Base-by-base conservation (phyloP, 2,329 filamentous ascomycete genomes). In the Intubia oerlemansii region DNA sequence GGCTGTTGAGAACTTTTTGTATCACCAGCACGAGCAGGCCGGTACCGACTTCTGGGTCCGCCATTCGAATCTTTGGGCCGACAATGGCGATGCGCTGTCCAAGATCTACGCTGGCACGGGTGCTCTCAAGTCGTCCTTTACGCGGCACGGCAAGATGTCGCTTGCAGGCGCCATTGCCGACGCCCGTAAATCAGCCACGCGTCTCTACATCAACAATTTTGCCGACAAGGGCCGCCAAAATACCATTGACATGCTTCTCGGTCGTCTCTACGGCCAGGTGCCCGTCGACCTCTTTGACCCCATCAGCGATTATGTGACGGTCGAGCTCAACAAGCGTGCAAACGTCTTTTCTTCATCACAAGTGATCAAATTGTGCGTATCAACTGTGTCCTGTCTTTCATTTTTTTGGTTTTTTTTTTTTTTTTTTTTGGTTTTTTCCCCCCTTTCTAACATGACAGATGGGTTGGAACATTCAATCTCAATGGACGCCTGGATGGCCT, bases 201-300 rank as follows among this genome's bases (percentile, higher is more conserved):
- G 88, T 34, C 66, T 93, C 36, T 95, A 93, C 45, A 85, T 93
- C 53, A 98, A 98, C 53, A 95, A 93, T 45, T 95, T 98, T 46
- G 68, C 82, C 7, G 88, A 98, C 47, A 91, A 91, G 38, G 78
- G 74, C 14, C 65, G 82, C 26, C 88, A 98, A 46, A 84, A 81
- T 40, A 93, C 81, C 1, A 95, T 98, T 39, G 88, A 98, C 48
- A 73, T 91, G 53, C 62, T 98, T 5, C 59, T 98, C 5, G 85
- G 85, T 3, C 66, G 82, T 30, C 53, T 92, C 23, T 74, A 91
- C 34, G 78, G 80, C 16, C 85, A 95, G 47, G 54, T 62, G 2
- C 71, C 80, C 2, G 85, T 95, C 4, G 68, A 84, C 45, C 56
- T 98, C 1, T 91, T 79, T 45, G 88, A 98, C 46, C 88, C 88